These are phyloP conservation scores for Carex cristatella DNA, from an alignment of 176 grass and related monocot species.

Conservation along the genomic window DNA sequence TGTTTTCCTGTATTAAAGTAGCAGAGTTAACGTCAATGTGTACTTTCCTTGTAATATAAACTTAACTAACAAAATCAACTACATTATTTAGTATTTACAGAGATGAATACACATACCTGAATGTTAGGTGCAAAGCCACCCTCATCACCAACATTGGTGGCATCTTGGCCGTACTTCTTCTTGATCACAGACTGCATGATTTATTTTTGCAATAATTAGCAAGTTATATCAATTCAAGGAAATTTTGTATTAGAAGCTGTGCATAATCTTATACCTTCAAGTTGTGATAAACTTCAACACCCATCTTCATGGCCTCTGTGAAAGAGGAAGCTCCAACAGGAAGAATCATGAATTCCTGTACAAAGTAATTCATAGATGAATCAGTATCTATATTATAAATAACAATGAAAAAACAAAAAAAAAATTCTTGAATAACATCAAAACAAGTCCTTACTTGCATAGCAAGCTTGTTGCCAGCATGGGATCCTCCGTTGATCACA, in stretches of 20 bases:
- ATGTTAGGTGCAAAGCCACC: slow-evolving; percentile 97
- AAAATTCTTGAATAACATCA: not conserved
- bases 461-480: slow-evolving; percentile 86
- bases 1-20: slow-evolving; percentile 62
- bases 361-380: slow-evolving; percentile 4
- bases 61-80: not conserved
- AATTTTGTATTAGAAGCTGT: not conserved
- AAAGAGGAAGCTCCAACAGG: slow-evolving; percentile 85
- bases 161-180: slow-evolving; percentile 97
- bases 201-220: not conserved
- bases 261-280: slow-evolving; percentile 45
- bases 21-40: not conserved
- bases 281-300: slow-evolving; percentile 92
- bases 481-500: slow-evolving; percentile 96
- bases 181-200: slow-evolving; percentile 64
- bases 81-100: not conserved
- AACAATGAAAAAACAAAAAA: not conserved
- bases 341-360: slow-evolving; percentile 96
- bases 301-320: slow-evolving; percentile 97
- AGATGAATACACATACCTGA: slow-evolving; percentile 47
- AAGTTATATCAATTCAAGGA: not conserved
- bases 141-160: slow-evolving; percentile 94
- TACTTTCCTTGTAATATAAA: not conserved
- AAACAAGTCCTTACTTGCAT: slow-evolving; percentile 14
- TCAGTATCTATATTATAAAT: slow-evolving; percentile 2